Base-by-base conservation (phyloP, 208 protist genomes). In the Acanthamoeba castellanii region DNA sequence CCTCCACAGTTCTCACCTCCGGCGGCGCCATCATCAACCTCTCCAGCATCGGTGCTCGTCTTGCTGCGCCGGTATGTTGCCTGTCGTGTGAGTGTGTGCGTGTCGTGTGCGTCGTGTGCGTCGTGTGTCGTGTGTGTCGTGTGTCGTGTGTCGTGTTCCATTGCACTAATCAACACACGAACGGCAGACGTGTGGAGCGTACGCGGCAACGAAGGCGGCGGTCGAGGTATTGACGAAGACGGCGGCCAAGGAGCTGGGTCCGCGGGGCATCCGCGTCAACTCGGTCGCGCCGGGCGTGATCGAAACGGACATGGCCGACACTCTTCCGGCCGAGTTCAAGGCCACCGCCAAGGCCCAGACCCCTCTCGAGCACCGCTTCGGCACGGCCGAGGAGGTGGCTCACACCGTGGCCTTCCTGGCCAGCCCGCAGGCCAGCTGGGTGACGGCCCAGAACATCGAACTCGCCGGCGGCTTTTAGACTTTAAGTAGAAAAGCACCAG, bases 371-470 rank as follows among this genome's bases (percentile, higher is more conserved):
- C 8, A 22, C 9, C 66, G 66, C 66, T 18, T 72, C 66, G 66
- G 66, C 25, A 72, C 66, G 30, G n/a, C 66, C 66, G 66, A 72
- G 66, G 66, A 72, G 66, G 30, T 72, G 4, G 66, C n/a, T 1
- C 50, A 59, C 11, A 27, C 78, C 34, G 78, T 87, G 37, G 42
- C 47, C 14, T 50, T 87, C 27, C 78, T 87, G 78, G 78, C 78
- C 47, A 37, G 78, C 78, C 78, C 78, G 14, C 78, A 87, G 78
- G 42, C 78, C 9, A 87, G 78, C 50, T 87, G 78, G 78, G 78
- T 87, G 34, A 87, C 42, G 9, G 76, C 22, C 50, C 27, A 87
- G 34, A 87, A 32, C 78, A 52, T 87, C 34, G 37, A 55, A 13
- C 27, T 87, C 13, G 37, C 78, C 32, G 78, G 78, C 1, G 78